Base-by-base conservation (phyloP, 495 filamentous ascomycete species). In the Daldinia loculata region DNA sequence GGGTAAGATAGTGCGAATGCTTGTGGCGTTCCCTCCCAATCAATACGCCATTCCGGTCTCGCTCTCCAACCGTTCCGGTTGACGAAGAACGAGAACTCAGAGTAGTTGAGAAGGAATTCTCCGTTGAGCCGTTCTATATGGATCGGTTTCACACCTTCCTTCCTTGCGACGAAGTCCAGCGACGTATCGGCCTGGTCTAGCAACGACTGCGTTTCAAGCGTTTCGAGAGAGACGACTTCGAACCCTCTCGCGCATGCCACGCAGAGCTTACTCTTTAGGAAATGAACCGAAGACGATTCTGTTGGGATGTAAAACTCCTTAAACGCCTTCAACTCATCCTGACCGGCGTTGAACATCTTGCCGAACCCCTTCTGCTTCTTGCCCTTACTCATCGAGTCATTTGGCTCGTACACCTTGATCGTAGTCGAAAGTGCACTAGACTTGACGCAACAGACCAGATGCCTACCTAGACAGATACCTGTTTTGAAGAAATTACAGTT, bases 261-360 rank as follows among this genome's bases (percentile, higher is more conserved):
- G 77, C 96, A 99, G 19, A 99, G 87, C 74, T 97, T 98, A 68
- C 93, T 95, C 69, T 94, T 93, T 67, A 99, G 85, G 86, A 98
- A 99, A 78, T 99, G 96, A 26, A 99, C 94, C 53, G 94, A 97
- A 2, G 90, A 93, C 6, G 94, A 95, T 81, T 99, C 96, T 5
- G 93, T 93, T 7, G 96, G 96, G 70, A 99, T 97, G 80, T 98
- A 98, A 76, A 97, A 98, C 84, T 99, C 96, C 87, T 98, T 98
- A 86, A 95, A 98, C 15, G 94, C 92, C 77, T 93, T 97, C 59
- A 99, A 84, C 55, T 95, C 92, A 72, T 99, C 96, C 75, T 97
- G 93, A 12, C 93, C 92, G 66, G 91, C 89, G 76, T 93, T 92
- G 82, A 98, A 94, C 90, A 99, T 94, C 83, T 94, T 96, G 69